Conservation (phyloP, 2,329 filamentous ascomycete genomes). For the Taxawa tesnikishii region DNA sequence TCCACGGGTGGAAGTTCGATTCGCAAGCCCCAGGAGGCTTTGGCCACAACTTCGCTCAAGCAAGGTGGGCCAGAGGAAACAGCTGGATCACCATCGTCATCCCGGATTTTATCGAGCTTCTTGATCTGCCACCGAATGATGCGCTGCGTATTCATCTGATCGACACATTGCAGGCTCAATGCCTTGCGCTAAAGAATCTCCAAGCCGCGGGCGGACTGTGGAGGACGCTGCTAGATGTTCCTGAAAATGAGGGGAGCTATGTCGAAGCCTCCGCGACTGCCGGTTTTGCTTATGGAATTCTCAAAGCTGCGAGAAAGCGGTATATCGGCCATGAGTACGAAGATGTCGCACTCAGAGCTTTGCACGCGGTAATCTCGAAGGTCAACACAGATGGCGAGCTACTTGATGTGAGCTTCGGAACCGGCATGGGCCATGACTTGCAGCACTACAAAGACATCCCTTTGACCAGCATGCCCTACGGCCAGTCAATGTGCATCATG, state of each 20-base stretch:
- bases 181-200: constrained; percentile 47
- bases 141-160: constrained; percentile 48
- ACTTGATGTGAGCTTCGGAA: constrained; percentile 64
- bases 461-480: constrained; percentile 71
- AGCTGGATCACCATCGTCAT: constrained; percentile 75
- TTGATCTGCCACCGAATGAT: constrained; percentile 48
- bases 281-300: constrained; percentile 67
- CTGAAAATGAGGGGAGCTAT: constrained; percentile 57
- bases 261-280: constrained; percentile 67
- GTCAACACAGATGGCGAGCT: constrained; percentile 58
- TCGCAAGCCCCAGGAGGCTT: constrained; percentile 38
- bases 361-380: constrained; percentile 53
- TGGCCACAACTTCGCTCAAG: constrained; percentile 44
- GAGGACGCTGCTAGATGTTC: constrained; percentile 61
- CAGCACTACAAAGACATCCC: constrained; percentile 70
- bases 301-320: constrained; percentile 59
- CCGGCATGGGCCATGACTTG: constrained; percentile 59
- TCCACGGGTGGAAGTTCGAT: constrained; percentile 72
- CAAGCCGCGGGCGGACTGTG: constrained; percentile 56
- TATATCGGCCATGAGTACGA: constrained; percentile 55
- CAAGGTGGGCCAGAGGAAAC: constrained; percentile 50
- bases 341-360: constrained; percentile 50
- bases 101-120: constrained; percentile 64
- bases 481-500: constrained; percentile 78
- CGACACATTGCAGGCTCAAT: constrained; percentile 56